Percentiles rank a stretch among this genome's conserved stretches.
These are phyloP conservation scores for Annulohypoxylon stygium DNA, from an alignment of 495 filamentous ascomycete species.

Conservation along the genomic window DNA sequence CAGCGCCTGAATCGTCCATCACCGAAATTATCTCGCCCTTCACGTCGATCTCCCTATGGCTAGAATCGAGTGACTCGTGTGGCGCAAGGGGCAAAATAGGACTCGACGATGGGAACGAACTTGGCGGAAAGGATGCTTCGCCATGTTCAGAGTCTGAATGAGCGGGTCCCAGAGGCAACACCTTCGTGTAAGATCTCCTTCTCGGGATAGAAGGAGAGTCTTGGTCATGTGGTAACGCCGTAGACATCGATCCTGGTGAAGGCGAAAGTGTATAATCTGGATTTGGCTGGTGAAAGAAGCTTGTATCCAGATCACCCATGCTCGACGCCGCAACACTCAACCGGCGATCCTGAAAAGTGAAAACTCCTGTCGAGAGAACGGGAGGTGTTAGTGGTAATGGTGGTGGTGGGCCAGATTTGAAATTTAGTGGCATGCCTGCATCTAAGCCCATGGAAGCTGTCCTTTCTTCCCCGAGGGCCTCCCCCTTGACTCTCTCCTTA, in stretches of 20 bases:
- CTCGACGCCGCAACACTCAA: conserved; percentile 56
- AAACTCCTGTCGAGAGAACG: conserved; percentile 48
- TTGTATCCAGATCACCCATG: conserved; percentile 53
- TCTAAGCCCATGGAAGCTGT: conserved; percentile 26
- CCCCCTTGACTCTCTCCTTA: conserved; percentile 26
- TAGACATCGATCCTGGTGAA: conserved; percentile 49
- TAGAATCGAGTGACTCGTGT: conserved; percentile 46
- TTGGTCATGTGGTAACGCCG: conserved; percentile 45
- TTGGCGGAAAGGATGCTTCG: conserved; percentile 53
- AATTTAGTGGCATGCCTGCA: conserved; percentile 41
- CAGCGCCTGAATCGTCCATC: conserved; percentile 58
- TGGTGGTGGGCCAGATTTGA: conserved; percentile 53
- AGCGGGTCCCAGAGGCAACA: conserved; percentile 51
- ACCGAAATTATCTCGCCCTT: conserved; percentile 61
- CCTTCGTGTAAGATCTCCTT: conserved; percentile 60
- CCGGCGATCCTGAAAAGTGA: conserved; percentile 57
- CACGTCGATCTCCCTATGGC: conserved; percentile 54
- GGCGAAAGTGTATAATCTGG: conserved; percentile 53
- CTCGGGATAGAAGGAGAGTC: conserved; percentile 51
- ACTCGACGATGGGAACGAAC: conserved; percentile 60
- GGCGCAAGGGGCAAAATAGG: conserved; percentile 55
- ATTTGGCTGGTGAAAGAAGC: conserved; percentile 58
- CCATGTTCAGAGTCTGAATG: conserved; percentile 29
- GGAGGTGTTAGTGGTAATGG: conserved; percentile 59
- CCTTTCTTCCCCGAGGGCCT: conserved; percentile 25